A percentile compares a stretch with the other conserved stretches of the same genome.
phyloP scores from a whole-genome alignment of 1,139 yeast genomes.

The Hyphopichia burtonii region DNA sequence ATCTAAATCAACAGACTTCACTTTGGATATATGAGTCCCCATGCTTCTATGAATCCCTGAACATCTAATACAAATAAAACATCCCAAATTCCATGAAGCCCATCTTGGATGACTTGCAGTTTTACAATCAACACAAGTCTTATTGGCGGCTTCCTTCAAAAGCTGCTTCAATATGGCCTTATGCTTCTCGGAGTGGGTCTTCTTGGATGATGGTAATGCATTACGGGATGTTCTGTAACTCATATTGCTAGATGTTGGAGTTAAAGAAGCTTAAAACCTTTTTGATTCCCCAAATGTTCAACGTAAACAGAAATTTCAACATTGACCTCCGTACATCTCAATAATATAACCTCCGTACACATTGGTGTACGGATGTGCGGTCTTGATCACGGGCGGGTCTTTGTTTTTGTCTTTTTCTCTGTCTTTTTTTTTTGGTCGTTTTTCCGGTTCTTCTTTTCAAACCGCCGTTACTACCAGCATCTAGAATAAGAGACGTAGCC shows the following conservation, averaged over 20 bases:
- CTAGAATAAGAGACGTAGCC: too few relatives aligned
- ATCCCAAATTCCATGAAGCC: slow-evolving; percentile 96
- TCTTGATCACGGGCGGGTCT: too few relatives aligned
- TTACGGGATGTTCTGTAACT: slow-evolving; percentile 13
- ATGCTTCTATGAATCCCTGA: slow-evolving; percentile 93
- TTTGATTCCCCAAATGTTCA: too few relatives aligned
- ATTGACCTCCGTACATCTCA: too few relatives aligned
- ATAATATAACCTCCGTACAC: too few relatives aligned
- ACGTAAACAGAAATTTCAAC: too few relatives aligned
- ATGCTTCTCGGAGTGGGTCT: slow-evolving; percentile 51
- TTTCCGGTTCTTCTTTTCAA: too few relatives aligned
- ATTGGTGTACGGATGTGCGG: too few relatives aligned
- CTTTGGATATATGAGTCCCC: slow-evolving; percentile 91
- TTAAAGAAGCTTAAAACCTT: too few relatives aligned
- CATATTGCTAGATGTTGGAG: slow-evolving; percentile 10
- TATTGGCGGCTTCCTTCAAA: slow-evolving; percentile 73
- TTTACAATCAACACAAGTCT: slow-evolving; percentile 89
- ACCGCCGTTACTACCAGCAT: too few relatives aligned
- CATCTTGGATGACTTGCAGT: slow-evolving; percentile 88
- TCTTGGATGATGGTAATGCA: slow-evolving; percentile 43
- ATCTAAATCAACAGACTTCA: slow-evolving; percentile 89
- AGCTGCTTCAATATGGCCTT: slow-evolving; percentile 71
- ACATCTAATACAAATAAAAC: slow-evolving; percentile 86
- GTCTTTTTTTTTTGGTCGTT: too few relatives aligned
- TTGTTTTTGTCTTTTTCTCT: too few relatives aligned